phyloP scores from a whole-genome alignment of 2,329 filamentous ascomycete genomes.

The Orbilia javanica region DNA sequence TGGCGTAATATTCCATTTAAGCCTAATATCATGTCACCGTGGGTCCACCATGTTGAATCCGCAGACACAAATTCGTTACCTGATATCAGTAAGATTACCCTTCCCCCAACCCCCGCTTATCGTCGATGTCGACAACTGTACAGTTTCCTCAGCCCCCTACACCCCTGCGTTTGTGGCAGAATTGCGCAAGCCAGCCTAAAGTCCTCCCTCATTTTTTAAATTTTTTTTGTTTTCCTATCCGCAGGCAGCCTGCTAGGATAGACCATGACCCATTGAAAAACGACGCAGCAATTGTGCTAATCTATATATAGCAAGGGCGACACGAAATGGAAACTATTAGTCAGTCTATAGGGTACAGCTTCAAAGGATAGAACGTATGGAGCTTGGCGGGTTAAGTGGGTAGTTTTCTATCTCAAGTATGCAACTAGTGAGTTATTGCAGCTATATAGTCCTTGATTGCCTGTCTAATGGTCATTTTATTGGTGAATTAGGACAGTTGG shows the following conservation, averaged over 20 bases:
- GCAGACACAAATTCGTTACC: slow-evolving; percentile 58
- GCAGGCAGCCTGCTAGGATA: slow-evolving; percentile 28
- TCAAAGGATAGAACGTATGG: slow-evolving; percentile 35
- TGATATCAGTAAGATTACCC: slow-evolving; percentile 54
- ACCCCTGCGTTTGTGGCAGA: slow-evolving; percentile 54
- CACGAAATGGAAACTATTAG: slow-evolving; percentile 56
- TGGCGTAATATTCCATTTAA: slow-evolving; percentile 27
- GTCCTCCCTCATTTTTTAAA: not conserved
- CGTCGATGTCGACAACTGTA: slow-evolving; percentile 45
- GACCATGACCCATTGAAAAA: slow-evolving; percentile 19
- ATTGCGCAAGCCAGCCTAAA: slow-evolving; percentile 57
- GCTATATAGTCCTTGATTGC: slow-evolving; percentile 19
- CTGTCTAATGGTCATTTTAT: slow-evolving; percentile 40
- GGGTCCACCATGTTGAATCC: slow-evolving; percentile 22
- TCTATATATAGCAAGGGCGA: slow-evolving; percentile 54
- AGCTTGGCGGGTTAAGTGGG: slow-evolving; percentile 36
- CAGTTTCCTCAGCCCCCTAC: slow-evolving; percentile 31
- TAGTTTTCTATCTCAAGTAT: slow-evolving; percentile 15
- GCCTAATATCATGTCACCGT: slow-evolving; percentile 41
- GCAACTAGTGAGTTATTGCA: slow-evolving; percentile 41
- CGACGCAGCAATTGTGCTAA: slow-evolving; percentile 36
- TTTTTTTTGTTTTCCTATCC: slow-evolving; percentile 21
- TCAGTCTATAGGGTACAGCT: slow-evolving; percentile 42
- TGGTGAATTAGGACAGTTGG: slow-evolving; percentile 8
- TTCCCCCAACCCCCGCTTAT: slow-evolving; percentile 29